Evolutionary conservation across 306 rosid species (phyloP).

Genomic region (Purshia tridentata): DNA sequence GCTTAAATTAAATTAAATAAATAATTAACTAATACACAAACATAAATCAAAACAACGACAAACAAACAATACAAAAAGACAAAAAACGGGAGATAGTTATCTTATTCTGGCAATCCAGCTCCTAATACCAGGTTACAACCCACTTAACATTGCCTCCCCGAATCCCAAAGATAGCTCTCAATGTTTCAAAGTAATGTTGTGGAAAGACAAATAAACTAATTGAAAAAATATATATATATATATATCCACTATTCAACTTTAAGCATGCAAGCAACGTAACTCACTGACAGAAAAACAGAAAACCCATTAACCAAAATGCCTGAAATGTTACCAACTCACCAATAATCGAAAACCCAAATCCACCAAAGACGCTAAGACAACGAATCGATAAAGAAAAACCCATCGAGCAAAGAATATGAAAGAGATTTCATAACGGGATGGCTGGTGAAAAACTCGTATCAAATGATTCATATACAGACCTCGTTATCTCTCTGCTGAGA

Average conservation of each 20-base stretch:
- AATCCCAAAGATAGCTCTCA: neutral
- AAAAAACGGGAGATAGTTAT: too few relatives aligned
- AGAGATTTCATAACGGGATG: neutral
- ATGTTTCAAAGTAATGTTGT: neutral
- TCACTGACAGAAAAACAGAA: neutral
- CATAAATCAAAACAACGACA: too few relatives aligned
- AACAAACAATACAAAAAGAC: too few relatives aligned
- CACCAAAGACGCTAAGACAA: neutral
- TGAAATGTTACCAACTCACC: neutral
- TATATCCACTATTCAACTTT: neutral
- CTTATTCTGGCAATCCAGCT: too few relatives aligned
- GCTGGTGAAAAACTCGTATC: neutral
- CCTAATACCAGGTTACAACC: too few relatives aligned
- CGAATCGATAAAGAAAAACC: neutral
- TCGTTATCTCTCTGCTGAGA: slow-evolving; percentile 2
- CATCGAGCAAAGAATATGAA: neutral
- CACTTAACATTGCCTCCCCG: too few relatives aligned
- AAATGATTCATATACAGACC: slow-evolving; percentile 26
- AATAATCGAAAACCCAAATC: slow-evolving; percentile 1
- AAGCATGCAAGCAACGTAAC: neutral
- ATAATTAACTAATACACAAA: too few relatives aligned
- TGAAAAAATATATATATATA: neutral
- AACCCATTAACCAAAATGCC: neutral
- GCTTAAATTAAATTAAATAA: too few relatives aligned
- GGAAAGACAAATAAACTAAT: neutral